These are phyloP conservation scores for Cyberlindnera subsufficiens DNA, from an alignment of 805 yeast species.

Conservation along the genomic window DNA sequence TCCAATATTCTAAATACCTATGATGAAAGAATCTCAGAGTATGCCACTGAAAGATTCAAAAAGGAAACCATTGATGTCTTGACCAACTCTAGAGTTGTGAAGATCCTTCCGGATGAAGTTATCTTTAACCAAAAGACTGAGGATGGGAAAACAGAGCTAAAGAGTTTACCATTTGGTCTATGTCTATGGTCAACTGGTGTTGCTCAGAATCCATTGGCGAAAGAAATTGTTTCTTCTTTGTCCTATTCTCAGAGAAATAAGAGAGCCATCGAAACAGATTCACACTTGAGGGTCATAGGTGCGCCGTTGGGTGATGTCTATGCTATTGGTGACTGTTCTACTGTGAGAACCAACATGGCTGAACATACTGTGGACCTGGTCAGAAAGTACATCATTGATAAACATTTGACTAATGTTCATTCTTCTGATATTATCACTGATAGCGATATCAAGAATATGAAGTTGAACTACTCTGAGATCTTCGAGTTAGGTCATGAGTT, in stretches of 20 bases:
- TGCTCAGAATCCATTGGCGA: constrained; percentile 57
- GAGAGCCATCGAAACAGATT: constrained; percentile 72
- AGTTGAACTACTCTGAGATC: constrained; percentile 43
- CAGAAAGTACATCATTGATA: constrained; percentile 38
- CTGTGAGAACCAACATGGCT: constrained; percentile 55
- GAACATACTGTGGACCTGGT: constrained; percentile 49
- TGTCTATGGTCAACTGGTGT: constrained; percentile 79
- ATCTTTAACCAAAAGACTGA: constrained; percentile 47
- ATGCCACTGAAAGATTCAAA: constrained; percentile 57
- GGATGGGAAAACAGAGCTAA: constrained; percentile 30
- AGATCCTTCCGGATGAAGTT: constrained; percentile 50
- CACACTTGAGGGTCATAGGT: constrained; percentile 65
- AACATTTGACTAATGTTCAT: constrained; percentile 30
- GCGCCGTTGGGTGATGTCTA: constrained; percentile 63
- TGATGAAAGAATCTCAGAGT: constrained; percentile 57
- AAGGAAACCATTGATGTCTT: constrained; percentile 58
- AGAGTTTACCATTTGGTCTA: constrained; percentile 57
- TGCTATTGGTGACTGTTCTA: constrained; percentile 70
- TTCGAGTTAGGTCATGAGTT: constrained; percentile 42
- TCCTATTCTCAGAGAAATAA: constrained; percentile 46
- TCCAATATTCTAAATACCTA: constrained; percentile 64
- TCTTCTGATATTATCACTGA: constrained; percentile 37
- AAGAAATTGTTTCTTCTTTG: constrained; percentile 45
- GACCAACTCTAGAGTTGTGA: constrained; percentile 58
- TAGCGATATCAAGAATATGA: constrained; percentile 44